A percentile compares a stretch with the other conserved stretches of the same genome.
These are phyloP conservation scores for Nitzschia sp. DNA, from an alignment of 108 stramenopile genomes.

Conservation along the genomic window DNA sequence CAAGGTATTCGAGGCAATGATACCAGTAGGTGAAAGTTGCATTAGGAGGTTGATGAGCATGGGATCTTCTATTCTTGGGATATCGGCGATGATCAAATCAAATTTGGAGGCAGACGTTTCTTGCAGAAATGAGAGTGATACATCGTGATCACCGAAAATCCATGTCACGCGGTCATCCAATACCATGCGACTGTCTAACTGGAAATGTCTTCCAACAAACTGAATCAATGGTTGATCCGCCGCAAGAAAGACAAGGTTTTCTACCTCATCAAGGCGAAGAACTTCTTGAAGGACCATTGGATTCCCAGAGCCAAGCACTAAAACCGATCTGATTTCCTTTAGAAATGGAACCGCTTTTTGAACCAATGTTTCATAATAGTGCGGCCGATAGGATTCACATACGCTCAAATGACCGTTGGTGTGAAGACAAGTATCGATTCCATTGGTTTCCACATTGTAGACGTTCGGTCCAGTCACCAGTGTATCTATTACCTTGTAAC, in stretches of 20 bases:
- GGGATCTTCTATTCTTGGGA: no score
- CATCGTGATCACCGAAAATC: constrained; percentile 69
- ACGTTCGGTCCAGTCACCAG: constrained; percentile 33
- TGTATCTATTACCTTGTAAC: constrained; percentile 16
- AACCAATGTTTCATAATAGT: constrained; percentile 64
- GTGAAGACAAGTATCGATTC: constrained; percentile 58
- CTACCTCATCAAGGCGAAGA: constrained; percentile 51
- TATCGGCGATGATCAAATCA: constrained; percentile 29
- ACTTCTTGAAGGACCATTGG: constrained; percentile 60
- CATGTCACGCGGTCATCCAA: constrained; percentile 57
- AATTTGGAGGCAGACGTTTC: constrained; percentile 55
- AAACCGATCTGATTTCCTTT: constrained; percentile 13
- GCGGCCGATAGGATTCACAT: constrained; percentile 55
- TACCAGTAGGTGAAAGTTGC: neutral
- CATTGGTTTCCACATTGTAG: constrained; percentile 11
- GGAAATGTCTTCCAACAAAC: constrained; percentile 49
- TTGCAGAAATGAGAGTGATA: constrained; percentile 49
- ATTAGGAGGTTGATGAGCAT: no score
- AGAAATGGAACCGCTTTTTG: constrained; percentile 60
- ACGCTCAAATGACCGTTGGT: constrained; percentile 62
- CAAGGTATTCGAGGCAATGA: neutral
- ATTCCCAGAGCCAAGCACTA: constrained; percentile 62
- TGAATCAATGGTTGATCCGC: constrained; percentile 60
- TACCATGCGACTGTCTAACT: constrained; percentile 46
- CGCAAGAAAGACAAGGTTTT: constrained; percentile 57